Evolutionary conservation across 2,329 filamentous ascomycete species (phyloP).

Genomic region (Lachnellula suecica): DNA sequence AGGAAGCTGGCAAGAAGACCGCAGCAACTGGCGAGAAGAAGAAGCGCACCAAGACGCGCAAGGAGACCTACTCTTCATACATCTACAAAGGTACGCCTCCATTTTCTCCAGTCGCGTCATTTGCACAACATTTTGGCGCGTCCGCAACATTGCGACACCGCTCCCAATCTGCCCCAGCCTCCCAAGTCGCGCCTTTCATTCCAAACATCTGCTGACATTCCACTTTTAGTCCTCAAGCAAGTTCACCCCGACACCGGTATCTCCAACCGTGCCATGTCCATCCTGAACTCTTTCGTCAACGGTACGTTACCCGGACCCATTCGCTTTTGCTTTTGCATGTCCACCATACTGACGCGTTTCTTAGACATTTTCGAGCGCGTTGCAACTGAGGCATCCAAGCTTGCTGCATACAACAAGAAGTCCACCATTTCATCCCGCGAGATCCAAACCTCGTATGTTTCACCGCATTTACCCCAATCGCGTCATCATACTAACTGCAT

Average conservation of each 20-base stretch:
- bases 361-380: conserved; percentile 99
- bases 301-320: conserved; percentile 55
- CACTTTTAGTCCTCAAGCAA: conserved; percentile 87
- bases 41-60: conserved; percentile 99
- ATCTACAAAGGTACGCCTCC: conserved; percentile 94
- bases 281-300: conserved; percentile 99
- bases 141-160: conserved; percentile 12
- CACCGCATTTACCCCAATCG: background rate
- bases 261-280: conserved; percentile 99
- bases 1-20: conserved; percentile 99
- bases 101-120: conserved; percentile 22
- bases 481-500: conserved; percentile 1
- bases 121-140: conserved; percentile 17
- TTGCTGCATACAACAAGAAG: conserved; percentile 99
- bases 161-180: conserved; percentile 5
- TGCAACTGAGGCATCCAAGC: conserved; percentile 97
- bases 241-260: conserved; percentile 99
- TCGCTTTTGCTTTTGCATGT: background rate
- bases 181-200: conserved; percentile 21
- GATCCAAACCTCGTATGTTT: conserved; percentile 87
- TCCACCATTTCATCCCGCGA: conserved; percentile 99
- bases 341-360: conserved; percentile 24
- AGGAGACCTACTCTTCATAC: conserved; percentile 99
- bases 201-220: conserved; percentile 37
- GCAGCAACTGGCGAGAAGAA: conserved; percentile 97